phyloP scores from a whole-genome alignment of 768 basidiomycete species.

The Pleurotus tuber-regium region DNA sequence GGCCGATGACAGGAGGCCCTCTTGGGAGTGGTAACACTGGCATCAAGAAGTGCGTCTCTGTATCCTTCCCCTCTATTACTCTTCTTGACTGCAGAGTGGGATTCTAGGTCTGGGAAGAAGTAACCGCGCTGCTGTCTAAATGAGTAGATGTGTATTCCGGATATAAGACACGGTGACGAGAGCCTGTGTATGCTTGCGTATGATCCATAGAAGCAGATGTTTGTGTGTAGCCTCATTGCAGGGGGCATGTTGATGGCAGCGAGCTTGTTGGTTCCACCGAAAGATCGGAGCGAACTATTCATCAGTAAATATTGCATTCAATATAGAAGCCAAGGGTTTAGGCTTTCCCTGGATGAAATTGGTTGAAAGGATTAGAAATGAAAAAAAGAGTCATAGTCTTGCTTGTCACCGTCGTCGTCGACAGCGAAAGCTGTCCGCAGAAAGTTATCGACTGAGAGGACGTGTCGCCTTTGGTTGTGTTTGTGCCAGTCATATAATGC shows the following conservation, averaged over 20 bases:
- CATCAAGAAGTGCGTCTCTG: conserved; percentile 77
- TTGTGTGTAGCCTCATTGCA: conserved; percentile 6
- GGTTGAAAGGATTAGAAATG: neutral
- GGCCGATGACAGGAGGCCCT: conserved; percentile 51
- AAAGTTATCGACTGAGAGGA: too few relatives aligned
- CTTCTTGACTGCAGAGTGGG: neutral
- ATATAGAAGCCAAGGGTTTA: neutral
- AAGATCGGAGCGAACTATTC: neutral
- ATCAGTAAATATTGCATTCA: neutral
- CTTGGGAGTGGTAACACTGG: conserved; percentile 58
- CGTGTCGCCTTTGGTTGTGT: conserved; percentile 12
- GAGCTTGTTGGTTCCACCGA: conserved; percentile 2
- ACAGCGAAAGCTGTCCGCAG: too few relatives aligned
- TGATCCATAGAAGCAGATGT: neutral
- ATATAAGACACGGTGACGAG: neutral
- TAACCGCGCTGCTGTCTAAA: conserved; percentile 1
- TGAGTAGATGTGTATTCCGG: neutral
- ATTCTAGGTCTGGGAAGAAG: conserved; percentile 15
- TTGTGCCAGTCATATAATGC: conserved; percentile 10
- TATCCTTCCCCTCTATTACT: neutral
- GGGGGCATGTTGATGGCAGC: conserved; percentile 9
- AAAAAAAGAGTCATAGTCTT: neutral
- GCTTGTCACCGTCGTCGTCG: neutral
- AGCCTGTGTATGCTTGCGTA: neutral
- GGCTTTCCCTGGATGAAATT: neutral